Base-by-base conservation (phyloP, 1,284 basidiomycete genomes). In the Ceratobasidium theobromae region DNA sequence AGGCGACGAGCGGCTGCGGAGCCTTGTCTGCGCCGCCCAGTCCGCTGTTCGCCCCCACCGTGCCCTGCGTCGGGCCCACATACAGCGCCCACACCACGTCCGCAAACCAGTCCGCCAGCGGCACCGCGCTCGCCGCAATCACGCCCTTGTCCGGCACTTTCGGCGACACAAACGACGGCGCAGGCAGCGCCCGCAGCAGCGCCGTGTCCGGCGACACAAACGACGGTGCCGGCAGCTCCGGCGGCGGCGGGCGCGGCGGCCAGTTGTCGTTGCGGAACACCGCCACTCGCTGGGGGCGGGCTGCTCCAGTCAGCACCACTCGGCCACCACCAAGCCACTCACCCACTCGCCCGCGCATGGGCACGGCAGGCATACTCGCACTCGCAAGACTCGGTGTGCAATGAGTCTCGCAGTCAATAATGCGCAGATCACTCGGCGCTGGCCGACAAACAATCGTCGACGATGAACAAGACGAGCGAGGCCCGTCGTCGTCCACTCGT, bases 51-150 rank as follows among this genome's bases (percentile, higher is more conserved):
- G 53, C 51, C 16, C 52, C 52, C 16, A 23, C 32, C 1, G 49
- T 30, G 40, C 30, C 57, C 35, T 48, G 40, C n/a, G 35, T 54
- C 21, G 49, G 49, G 41, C 66, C 49, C 23, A 53, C 33, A n/a
- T 60, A 55, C 28, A 66, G 54, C n/a, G 65, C 45, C 67, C 67
- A 68, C 40, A 57, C 57, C 9, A 68, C 51, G 14, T 66, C 67
- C 27, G 67, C 67, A 30, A 65, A 65, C 67, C 67, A 68, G 57
- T 68, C 67, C 25, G 67, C 53, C 23, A 68, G 51, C n/a, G 67
- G 67, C 21, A 68, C 67, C 27, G 67, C 67, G 45, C 55, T 62
- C 14, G 67, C 67, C 16, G 64, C 64, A 25, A 68, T 68, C 38
- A 51, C 57, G 35, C 54, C 64, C 45, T 68, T 65, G 67, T 41